Evolutionary conservation across 2,329 filamentous ascomycete genomes (phyloP).

Genomic region (Harringtonia lauricola): DNA sequence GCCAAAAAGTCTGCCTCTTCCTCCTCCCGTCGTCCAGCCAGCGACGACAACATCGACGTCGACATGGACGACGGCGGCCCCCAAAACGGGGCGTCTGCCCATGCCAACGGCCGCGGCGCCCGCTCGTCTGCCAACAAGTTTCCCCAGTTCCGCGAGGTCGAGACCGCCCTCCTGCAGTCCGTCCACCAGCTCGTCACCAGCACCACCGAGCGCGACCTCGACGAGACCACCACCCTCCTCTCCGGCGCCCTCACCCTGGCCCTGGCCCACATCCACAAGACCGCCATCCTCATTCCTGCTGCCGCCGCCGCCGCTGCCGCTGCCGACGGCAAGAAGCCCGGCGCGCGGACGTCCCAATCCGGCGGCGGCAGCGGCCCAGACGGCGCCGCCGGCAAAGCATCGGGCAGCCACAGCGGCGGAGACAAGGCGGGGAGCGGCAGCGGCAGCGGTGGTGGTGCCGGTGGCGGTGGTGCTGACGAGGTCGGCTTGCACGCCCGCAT

Average conservation of each 20-base stretch:
- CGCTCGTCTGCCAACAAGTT: slow-evolving; percentile 68
- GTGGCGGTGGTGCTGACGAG: slow-evolving; percentile 21
- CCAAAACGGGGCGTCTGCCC: not conserved
- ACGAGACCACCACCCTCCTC: slow-evolving; percentile 74
- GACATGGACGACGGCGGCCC: not conserved
- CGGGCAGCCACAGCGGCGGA: slow-evolving; percentile 17
- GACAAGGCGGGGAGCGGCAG: not conserved
- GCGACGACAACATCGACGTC: slow-evolving; percentile 15
- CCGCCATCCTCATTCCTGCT: slow-evolving; percentile 18
- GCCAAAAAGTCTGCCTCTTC: no score
- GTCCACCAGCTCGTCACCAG: slow-evolving; percentile 60
- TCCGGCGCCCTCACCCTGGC: slow-evolving; percentile 86
- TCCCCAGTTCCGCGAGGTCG: slow-evolving; percentile 79
- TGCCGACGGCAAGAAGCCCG: no score
- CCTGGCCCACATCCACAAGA: slow-evolving; percentile 82
- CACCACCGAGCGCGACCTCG: slow-evolving; percentile 54
- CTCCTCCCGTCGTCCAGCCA: no score
- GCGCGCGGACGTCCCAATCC: no score
- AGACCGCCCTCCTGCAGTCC: slow-evolving; percentile 66
- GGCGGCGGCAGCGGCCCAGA: slow-evolving; percentile 1
- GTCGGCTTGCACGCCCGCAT: slow-evolving; percentile 65
- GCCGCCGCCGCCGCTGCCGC: no score
- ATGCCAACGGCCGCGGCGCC: slow-evolving; percentile 15
- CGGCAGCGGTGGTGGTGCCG: slow-evolving; percentile 12
- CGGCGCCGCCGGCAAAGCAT: slow-evolving; percentile 1